These are phyloP conservation scores for Wickerhamiella musiphila DNA, from an alignment of 805 yeast species.

Conservation along the genomic window DNA sequence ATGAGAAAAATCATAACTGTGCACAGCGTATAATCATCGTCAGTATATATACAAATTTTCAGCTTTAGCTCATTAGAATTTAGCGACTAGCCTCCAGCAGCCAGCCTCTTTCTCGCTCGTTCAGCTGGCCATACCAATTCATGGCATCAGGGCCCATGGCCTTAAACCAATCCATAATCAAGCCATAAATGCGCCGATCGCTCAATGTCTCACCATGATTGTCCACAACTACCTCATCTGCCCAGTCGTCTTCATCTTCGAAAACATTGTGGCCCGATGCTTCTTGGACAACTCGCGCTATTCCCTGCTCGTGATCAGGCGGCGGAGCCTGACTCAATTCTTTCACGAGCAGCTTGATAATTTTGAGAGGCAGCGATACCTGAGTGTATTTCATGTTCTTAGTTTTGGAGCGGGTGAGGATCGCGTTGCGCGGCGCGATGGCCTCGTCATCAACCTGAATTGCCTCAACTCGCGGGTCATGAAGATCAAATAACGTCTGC, in stretches of 20 bases:
- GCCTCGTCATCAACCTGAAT: constrained; percentile 49
- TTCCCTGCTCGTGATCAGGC: constrained; percentile 18
- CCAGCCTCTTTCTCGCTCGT: constrained; percentile 7
- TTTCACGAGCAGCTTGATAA: constrained; percentile 47
- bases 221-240: constrained; percentile 18
- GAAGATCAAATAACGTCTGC: constrained; percentile 42
- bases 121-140: constrained; percentile 11
- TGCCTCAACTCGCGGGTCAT: constrained; percentile 33
- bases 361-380: constrained; percentile 53
- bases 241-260: constrained; percentile 26
- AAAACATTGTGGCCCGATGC: no score
- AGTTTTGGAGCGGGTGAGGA: constrained; percentile 75
- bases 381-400: constrained; percentile 41
- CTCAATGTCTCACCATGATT: constrained; percentile 12
- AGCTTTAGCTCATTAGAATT: no score
- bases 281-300: constrained; percentile 2
- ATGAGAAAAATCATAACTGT: no score
- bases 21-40: no score
- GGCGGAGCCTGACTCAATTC: constrained; percentile 49
- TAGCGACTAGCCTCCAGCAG: constrained; percentile 7
- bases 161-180: constrained; percentile 18
- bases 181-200: constrained; percentile 13
- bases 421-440: constrained; percentile 46
- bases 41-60: no score
- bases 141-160: constrained; percentile 8